Base-by-base conservation (phyloP, 768 basidiomycete species). In the Serendipita sp. region DNA sequence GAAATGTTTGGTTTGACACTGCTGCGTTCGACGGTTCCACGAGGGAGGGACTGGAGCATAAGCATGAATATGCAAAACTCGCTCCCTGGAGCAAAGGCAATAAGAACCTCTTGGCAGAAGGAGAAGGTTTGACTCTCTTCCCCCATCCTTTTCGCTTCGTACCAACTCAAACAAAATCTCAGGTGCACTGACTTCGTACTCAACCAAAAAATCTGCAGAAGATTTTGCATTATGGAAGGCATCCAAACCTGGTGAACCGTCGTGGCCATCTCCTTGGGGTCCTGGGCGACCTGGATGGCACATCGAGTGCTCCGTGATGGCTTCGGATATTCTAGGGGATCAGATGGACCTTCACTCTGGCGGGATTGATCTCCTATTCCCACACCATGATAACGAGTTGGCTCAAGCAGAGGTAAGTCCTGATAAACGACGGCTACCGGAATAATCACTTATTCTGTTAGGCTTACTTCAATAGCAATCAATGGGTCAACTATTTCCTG, bases 171-270 rank as follows among this genome's bases (percentile, higher is more conserved):
- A 20, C 24, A 41, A 26, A 44, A 44, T 5, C 51, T 3, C 63
- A 85, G 83, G 85, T 51, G 80, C 82, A 14, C 73, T 86, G 42
- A 78, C 84, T 14, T 73, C 69, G 2, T 78, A 79, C 38, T 74
- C 73, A 20, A 84, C 85, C 9, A 85, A 87, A 69, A 82, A 86
- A 62, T 87, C 90, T n/a, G 72, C 84, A 0, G 79, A 93, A 4
- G 96, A 99, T 74, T 99, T 99, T 73, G 96, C 96, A 3, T 77
- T 99, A 13, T 99, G 96, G 96, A 99, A 99, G 74, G 84, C 88
- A 1, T 90, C 91, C 31, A 95, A 93, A 75, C 83, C 91, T 2
- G 96, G 96, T 4, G 96, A 99, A 72, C 96, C 96, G 1, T 85
- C 85, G 2, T 99, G 96, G 95, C 82, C 86, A 0, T 96, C 93